A percentile compares a stretch with the other conserved stretches of the same genome.
Evolutionary conservation across 2,329 filamentous ascomycete species (phyloP).

Genomic region (Thyridium curvatum): DNA sequence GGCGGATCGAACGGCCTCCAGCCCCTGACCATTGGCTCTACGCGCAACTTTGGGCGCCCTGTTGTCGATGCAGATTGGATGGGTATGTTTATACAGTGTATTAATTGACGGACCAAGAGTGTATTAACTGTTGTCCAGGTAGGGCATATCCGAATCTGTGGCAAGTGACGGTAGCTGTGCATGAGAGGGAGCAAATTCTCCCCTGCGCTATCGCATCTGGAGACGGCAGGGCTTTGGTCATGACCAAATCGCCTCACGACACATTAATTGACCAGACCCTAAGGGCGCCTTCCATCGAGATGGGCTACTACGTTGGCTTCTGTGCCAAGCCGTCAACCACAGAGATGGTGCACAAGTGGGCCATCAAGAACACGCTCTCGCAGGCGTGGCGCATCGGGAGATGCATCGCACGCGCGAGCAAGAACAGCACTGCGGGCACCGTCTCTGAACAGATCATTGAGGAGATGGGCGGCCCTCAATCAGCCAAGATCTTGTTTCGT

Average conservation of each 20-base stretch:
- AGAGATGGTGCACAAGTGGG: conserved; percentile 28
- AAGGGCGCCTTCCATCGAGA: conserved; percentile 44
- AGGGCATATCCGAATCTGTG: conserved; percentile 48
- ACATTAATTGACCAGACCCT: conserved; percentile 41
- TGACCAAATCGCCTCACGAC: conserved; percentile 40
- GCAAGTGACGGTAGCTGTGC: conserved; percentile 9
- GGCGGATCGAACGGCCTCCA: conserved; percentile 60
- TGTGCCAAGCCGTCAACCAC: conserved; percentile 37
- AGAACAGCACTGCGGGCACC: conserved; percentile 40
- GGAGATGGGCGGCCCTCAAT: conserved; percentile 46
- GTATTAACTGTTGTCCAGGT: too few relatives aligned
- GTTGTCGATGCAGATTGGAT: conserved; percentile 51
- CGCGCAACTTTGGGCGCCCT: conserved; percentile 42
- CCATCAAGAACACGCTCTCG: conserved; percentile 43
- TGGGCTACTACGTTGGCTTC: conserved; percentile 44
- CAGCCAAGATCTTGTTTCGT: conserved; percentile 52
- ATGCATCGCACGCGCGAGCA: conserved; percentile 45
- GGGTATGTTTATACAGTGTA: conserved; percentile 25
- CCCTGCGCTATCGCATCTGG: too few relatives aligned
- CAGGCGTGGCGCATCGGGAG: conserved; percentile 55
- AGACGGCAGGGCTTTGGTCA: conserved; percentile 14
- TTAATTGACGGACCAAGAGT: too few relatives aligned
- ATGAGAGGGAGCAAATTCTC: too few relatives aligned
- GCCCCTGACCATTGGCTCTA: conserved; percentile 49
- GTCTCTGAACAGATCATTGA: conserved; percentile 53